Percentiles rank a stretch among this genome's conserved stretches.
Conservation (phyloP, 108 stramenopile genomes). For the Nitzschia sp. region DNA sequence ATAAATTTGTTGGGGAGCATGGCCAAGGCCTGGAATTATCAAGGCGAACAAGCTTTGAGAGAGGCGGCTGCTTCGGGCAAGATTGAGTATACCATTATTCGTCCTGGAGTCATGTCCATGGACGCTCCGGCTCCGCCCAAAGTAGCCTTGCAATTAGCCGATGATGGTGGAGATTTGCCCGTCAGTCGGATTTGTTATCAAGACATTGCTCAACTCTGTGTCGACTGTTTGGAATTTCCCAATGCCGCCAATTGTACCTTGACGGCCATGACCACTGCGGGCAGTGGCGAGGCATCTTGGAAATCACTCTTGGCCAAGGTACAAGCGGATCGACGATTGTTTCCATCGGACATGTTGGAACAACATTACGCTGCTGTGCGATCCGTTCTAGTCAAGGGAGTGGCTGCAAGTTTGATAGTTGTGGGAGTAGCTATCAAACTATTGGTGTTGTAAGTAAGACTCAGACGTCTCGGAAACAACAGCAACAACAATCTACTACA, state of each 20-base stretch:
- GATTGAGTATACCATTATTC: conserved; percentile 74
- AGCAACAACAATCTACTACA: too few species aligned
- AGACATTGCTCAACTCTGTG: conserved; percentile 62
- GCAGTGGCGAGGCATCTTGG: conserved; percentile 38
- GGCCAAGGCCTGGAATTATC: conserved; percentile 85
- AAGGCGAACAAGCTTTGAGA: conserved; percentile 71
- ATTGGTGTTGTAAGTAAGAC: neutral
- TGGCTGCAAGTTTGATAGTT: neutral
- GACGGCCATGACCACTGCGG: conserved; percentile 59
- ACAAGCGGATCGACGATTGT: conserved; percentile 35
- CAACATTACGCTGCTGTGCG: conserved; percentile 23
- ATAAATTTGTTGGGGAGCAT: conserved; percentile 74
- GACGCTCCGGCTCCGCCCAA: conserved; percentile 21
- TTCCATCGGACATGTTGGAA: conserved; percentile 22
- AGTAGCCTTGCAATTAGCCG: conserved; percentile 40
- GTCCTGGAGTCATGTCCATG: conserved; percentile 65
- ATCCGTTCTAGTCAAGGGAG: neutral
- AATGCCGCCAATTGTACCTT: conserved; percentile 51
- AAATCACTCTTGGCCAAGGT: conserved; percentile 51
- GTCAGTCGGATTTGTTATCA: conserved; percentile 52
- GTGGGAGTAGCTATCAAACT: neutral
- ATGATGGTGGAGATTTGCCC: conserved; percentile 69
- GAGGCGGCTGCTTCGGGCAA: neutral
- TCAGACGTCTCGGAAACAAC: neutral
- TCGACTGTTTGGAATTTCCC: conserved; percentile 17